A percentile compares a stretch with the other conserved stretches of the same genome.
These are phyloP conservation scores for Rhinocladiella similis DNA, from an alignment of 2,329 filamentous ascomycete genomes.

Conservation along the genomic window DNA sequence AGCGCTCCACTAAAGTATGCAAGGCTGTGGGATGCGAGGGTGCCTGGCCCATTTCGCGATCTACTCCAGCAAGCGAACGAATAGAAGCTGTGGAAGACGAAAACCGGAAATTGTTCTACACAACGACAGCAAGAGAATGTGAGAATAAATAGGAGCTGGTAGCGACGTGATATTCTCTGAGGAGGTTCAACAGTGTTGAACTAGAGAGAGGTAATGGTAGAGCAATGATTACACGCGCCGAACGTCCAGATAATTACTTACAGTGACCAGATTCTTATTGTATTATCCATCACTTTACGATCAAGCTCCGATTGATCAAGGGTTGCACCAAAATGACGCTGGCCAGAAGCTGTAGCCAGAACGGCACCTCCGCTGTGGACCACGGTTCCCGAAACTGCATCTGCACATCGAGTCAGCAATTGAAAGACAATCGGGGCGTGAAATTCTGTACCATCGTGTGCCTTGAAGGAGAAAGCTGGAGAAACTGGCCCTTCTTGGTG, in stretches of 20 bases:
- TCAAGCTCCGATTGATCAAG: constrained; percentile 19
- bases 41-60: too few species aligned
- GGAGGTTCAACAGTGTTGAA: too few species aligned
- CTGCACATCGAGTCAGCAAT: constrained; percentile 30
- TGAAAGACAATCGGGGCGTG: not conserved
- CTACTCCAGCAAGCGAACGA: too few species aligned
- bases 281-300: constrained; percentile 14
- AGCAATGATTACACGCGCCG: too few species aligned
- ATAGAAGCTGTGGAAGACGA: too few species aligned
- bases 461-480: constrained; percentile 44
- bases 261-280: constrained; percentile 23
- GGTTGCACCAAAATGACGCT: constrained; percentile 29
- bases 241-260: not conserved
- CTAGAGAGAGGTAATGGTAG: too few species aligned
- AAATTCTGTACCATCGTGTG: constrained; percentile 46
- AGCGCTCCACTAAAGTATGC: too few species aligned
- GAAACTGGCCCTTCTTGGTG: constrained; percentile 40
- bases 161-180: too few species aligned
- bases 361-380: constrained; percentile 50
- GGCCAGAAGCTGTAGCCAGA: constrained; percentile 53
- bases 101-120: too few species aligned
- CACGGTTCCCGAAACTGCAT: constrained; percentile 46
- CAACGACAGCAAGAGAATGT: too few species aligned
- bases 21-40: too few species aligned
- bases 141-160: too few species aligned